Evolutionary conservation across 164 flowering plant genomes (phyloP), one percentile per base, ranked within the genome.

Genomic region (Dillenia turbinata): DNA sequence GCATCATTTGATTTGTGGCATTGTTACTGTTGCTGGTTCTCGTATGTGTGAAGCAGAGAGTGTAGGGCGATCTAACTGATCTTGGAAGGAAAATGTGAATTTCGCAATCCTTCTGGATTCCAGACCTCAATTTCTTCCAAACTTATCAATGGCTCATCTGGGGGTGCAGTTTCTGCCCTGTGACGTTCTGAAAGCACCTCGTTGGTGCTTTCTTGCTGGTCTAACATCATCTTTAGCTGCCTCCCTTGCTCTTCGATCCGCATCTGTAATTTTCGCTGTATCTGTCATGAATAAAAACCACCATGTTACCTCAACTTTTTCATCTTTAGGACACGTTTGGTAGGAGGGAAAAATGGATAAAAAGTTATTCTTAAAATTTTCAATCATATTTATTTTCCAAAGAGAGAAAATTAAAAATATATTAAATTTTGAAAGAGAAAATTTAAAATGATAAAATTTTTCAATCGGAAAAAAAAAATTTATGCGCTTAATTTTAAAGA

Each of bases 221-320:
- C 85, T 53, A 86, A 73, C 85, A 90, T 80, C 85, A 67, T 75
- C 66, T 74, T 78, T 13, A 90, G 87, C 57, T 81, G 83, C 74
- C 59, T 81, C 58, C 92, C 97, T 68, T 88, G 94, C 62, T 85
- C 90, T 77, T 88, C 97, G 16, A 88, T 88, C 49, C 85, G 76
- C 76, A 88, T 11, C 70, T 86, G 97, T 58, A 88, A 72, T 53
- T 74, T 82, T 51, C 85, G 65, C 66, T 88, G 95, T 62, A 81
- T 76, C 95, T 88, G 81, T 63, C 17, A 48, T 43, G 52, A 47
- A 52, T 16, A 45, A 44, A 44, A 59, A 26, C 5, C 3, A 9
- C 22, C 17, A 52, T 12, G 1, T 45, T 15, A 54, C 16, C 15
- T 12, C 9, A 19, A 51, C 15, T 15, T 43, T 10, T 15, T 17